These are phyloP conservation scores for Nitzschia sp. DNA, from an alignment of 108 stramenopile species.

Conservation along the genomic window DNA sequence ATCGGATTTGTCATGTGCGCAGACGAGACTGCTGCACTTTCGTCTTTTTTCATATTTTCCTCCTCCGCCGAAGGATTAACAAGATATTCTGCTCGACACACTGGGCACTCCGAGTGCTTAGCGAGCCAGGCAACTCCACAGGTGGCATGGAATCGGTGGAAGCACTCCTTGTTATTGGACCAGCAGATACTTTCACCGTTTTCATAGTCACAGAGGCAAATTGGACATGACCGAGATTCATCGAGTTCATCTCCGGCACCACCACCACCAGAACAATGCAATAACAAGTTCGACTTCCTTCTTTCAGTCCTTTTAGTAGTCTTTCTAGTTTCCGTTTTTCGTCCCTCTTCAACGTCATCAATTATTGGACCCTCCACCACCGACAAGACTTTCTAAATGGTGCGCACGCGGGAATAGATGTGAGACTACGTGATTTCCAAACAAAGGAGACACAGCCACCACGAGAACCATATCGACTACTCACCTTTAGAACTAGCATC, in stretches of 20 bases:
- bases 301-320: not conserved
- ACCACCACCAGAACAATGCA: not conserved
- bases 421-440: not conserved
- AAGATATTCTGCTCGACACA: conserved; percentile 35
- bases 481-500: conserved; percentile 6
- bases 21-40: too few species aligned
- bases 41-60: too few species aligned
- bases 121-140: conserved; percentile 46
- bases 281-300: not conserved
- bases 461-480: too few species aligned
- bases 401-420: not conserved
- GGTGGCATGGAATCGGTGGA: conserved; percentile 42
- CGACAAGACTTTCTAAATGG: not conserved
- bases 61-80: not conserved
- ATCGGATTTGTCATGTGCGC: too few species aligned
- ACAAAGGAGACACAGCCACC: not conserved
- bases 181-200: conserved; percentile 34
- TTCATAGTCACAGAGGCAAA: conserved; percentile 35
- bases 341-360: not conserved
- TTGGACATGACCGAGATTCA: conserved; percentile 12
- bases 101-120: conserved; percentile 41
- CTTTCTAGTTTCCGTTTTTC: not conserved
- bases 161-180: conserved; percentile 34
- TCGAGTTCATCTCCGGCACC: not conserved
- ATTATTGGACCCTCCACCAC: not conserved